Evolutionary conservation across 306 rosid species (phyloP), one percentile per base, ranked within the genome.

Genomic region (Cucurbita pepo): DNA sequence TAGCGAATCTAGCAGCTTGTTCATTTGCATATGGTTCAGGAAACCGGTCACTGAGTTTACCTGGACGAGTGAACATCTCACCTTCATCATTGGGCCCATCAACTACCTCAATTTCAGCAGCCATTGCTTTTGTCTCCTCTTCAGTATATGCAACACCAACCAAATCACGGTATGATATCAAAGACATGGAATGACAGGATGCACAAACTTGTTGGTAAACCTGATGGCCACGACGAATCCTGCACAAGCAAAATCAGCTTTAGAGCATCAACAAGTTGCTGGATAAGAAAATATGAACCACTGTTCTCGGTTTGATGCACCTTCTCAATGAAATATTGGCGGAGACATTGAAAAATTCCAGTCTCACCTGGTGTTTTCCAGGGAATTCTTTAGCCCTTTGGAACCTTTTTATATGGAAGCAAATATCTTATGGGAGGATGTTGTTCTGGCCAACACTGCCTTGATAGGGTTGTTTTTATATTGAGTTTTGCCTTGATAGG

Each of bases 51-150:
- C 97, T 94, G 75, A 91, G 97, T 85, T 94, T 94, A 80, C 99
- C 99, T 3, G 97, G 99, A 76, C 99, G 97, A 38, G 97, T 78
- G 77, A 89, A 94, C 97, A 91, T 87, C 91, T 94, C 97, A 65
- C 99, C 97, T 91, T 94, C 99, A 54, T 94, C 99, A 72, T 94
- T 94, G 61, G 97, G 99, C 71, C 99, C 99, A 84, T 94, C 99
- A 73, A 52, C 84, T 62, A 94, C 99, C 86, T 94, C 99, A 91
- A 94, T 94, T 84, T 94, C 99, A 74, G 99, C 96, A 6, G 99
- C 99, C 97, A 94, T 91, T 43, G 92, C 99, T 83, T 94, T 94
- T 51, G 89, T 88, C 85, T 94, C 98, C 51, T 90, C 98, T 83
- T 94, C 98, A 8, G 98, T 94, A 76, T 94, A 94, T 54, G 98